A percentile compares a stretch with the other conserved stretches of the same genome.
Evolutionary conservation across 306 rosid species (phyloP).

Genomic region (Vigna reflexopilosa): DNA sequence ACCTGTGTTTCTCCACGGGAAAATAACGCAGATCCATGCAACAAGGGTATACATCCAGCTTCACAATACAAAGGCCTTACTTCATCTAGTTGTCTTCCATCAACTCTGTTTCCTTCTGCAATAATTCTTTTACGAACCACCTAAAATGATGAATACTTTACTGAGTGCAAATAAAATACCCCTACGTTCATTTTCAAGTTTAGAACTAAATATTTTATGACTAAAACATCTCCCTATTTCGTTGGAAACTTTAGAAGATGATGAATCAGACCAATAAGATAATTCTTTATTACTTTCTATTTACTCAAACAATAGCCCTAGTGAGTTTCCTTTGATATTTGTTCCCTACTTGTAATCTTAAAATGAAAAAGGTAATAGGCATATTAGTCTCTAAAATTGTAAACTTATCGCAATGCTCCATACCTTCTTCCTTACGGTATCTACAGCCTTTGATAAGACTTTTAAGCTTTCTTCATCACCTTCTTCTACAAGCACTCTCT

Average conservation of each 20-base stretch:
- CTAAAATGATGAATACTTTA: constrained; percentile 50
- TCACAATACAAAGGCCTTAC: constrained; percentile 95
- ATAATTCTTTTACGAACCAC: constrained; percentile 89
- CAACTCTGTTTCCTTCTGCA: constrained; percentile 81
- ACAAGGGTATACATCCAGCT: constrained; percentile 67
- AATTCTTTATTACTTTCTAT: not conserved
- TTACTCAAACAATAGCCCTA: constrained; percentile 4
- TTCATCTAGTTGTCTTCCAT: constrained; percentile 93
- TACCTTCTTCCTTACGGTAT: constrained; percentile 93
- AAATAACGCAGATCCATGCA: constrained; percentile 94
- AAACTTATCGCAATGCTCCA: constrained; percentile 40
- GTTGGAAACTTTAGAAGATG: constrained; percentile 3
- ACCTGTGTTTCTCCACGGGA: constrained; percentile 98
- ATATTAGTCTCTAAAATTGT: constrained; percentile 13
- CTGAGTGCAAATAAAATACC: not conserved
- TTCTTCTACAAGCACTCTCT: constrained; percentile 79
- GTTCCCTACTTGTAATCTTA: not conserved
- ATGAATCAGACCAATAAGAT: constrained; percentile 11
- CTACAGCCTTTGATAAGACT: constrained; percentile 84
- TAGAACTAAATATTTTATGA: constrained; percentile 11
- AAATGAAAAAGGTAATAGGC: not conserved
- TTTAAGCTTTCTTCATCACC: constrained; percentile 88
- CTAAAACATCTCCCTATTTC: not conserved
- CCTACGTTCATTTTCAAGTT: constrained; percentile 16
- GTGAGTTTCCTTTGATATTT: not conserved